These are phyloP conservation scores for Flaveria linearis DNA, from an alignment of 129 eudicot species.

Conservation along the genomic window DNA sequence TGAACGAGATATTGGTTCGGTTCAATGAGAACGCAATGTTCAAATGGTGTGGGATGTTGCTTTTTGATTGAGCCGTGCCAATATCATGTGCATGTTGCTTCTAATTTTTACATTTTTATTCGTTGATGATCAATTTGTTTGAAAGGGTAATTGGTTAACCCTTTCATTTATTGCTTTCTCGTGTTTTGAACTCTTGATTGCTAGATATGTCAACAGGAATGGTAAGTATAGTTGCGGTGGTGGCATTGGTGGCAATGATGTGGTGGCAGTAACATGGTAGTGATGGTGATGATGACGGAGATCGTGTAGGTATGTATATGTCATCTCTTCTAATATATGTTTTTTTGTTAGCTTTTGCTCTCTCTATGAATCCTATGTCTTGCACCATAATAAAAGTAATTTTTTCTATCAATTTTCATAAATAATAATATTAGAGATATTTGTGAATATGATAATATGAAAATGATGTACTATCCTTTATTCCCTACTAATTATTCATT, in stretches of 20 bases:
- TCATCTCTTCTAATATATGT: background rate
- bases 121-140: background rate
- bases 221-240: background rate
- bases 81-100: constrained; percentile 59
- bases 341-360: background rate
- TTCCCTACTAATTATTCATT: background rate
- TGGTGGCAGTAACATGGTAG: background rate
- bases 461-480: background rate
- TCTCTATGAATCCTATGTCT: background rate
- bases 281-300: background rate
- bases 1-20: constrained; percentile 73
- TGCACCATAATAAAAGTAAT: background rate
- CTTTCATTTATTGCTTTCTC: background rate
- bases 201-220: background rate
- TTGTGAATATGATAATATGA: background rate
- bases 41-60: constrained; percentile 28
- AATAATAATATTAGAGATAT: background rate
- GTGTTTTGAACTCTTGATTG: background rate
- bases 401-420: background rate
- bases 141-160: background rate
- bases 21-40: constrained; percentile 54
- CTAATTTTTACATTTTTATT: background rate
- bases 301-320: background rate
- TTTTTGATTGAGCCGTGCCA: constrained; percentile 87
- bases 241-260: background rate